These are phyloP conservation scores for Quercus agrifolia DNA, from an alignment of 306 rosid genomes.

Conservation along the genomic window DNA sequence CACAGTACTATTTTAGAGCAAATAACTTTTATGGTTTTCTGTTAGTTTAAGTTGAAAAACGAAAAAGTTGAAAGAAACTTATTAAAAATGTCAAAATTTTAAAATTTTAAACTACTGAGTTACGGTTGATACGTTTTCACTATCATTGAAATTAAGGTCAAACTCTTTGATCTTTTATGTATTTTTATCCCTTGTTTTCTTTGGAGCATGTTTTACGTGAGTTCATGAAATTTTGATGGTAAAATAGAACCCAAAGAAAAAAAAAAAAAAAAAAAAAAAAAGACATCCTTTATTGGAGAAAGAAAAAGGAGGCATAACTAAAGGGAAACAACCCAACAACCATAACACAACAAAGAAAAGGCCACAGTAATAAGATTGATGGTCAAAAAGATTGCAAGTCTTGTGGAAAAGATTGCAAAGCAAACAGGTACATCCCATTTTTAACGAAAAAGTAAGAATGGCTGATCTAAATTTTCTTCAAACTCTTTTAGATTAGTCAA, in stretches of 20 bases:
- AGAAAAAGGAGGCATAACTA: conserved; percentile 24
- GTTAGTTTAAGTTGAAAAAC: no score
- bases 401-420: conserved; percentile 53
- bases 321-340: conserved; percentile 42
- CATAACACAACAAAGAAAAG: conserved; percentile 44
- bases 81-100: no score
- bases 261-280: background rate
- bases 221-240: background rate
- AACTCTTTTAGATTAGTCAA: conserved; percentile 53
- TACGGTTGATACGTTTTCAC: no score
- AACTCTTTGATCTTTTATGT: no score
- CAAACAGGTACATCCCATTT: conserved; percentile 38
- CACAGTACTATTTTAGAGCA: no score
- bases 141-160: no score
- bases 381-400: conserved; percentile 63
- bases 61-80: no score
- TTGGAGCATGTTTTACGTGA: no score
- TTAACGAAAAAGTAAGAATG: conserved; percentile 34
- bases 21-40: no score
- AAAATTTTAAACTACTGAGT: no score
- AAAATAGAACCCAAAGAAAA: background rate
- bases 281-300: conserved; percentile 26
- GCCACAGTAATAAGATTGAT: conserved; percentile 37
- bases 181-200: no score
- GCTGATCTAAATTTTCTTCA: conserved; percentile 34